Conservation (phyloP, 805 yeast genomes). For the Candida vartiovaarae region DNA sequence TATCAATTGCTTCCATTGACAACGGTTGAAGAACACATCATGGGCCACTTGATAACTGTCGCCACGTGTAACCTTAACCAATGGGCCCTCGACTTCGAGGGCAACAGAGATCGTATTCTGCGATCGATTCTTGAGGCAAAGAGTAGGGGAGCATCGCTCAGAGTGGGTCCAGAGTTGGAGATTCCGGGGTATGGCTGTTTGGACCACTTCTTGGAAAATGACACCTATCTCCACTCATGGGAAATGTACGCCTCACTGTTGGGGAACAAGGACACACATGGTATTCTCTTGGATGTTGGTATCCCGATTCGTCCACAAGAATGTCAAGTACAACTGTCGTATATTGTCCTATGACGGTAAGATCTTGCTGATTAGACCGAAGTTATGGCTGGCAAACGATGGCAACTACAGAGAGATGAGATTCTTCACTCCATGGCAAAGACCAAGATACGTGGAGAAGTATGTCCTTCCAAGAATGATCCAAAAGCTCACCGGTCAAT, state of each 20-base stretch:
- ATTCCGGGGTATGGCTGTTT: constrained; percentile 91
- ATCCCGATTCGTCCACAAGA: constrained; percentile 89
- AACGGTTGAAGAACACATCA: constrained; percentile 21
- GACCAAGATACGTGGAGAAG: constrained; percentile 67
- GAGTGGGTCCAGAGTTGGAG: constrained; percentile 98
- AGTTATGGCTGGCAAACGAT: constrained; percentile 89
- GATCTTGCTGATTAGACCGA: constrained; percentile 85
- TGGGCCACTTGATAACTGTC: constrained; percentile 84
- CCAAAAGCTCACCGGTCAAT: constrained; percentile 59
- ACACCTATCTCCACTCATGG: constrained; percentile 87
- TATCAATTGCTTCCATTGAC: neutral
- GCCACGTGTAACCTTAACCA: constrained; percentile 95
- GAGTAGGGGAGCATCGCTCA: constrained; percentile 59
- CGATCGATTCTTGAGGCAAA: constrained; percentile 78
- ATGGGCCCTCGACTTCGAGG: constrained; percentile 98
- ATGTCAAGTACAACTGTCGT: constrained; percentile 88
- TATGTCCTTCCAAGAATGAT: constrained; percentile 67
- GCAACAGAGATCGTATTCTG: constrained; percentile 86
- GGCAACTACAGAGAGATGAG: constrained; percentile 99
- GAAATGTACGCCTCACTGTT: constrained; percentile 83
- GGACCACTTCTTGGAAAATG: constrained; percentile 91
- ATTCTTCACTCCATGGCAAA: constrained; percentile 90
- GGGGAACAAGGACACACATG: constrained; percentile 58
- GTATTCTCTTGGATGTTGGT: constrained; percentile 82
- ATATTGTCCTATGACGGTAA: constrained; percentile 71